Conservation (phyloP, 2,329 filamentous ascomycete genomes). For the Alternaria angustiovoidea region DNA sequence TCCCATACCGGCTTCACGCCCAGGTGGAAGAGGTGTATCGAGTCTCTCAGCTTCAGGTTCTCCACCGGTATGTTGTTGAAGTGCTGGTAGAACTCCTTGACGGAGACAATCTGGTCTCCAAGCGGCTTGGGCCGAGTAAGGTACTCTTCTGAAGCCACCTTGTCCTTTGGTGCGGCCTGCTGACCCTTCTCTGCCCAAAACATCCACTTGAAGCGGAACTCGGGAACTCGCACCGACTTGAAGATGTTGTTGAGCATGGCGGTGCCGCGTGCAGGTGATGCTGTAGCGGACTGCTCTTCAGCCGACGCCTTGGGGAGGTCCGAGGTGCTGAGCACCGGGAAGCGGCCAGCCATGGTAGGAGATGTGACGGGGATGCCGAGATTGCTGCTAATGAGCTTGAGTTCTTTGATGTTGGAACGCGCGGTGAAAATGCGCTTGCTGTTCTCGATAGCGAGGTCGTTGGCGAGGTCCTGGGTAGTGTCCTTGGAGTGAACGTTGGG, state of each 20-base stretch:
- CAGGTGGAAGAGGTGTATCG: slow-evolving; percentile 80
- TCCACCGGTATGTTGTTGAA: slow-evolving; percentile 78
- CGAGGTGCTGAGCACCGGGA: slow-evolving; percentile 48
- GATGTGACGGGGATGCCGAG: slow-evolving; percentile 2
- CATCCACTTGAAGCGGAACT: slow-evolving; percentile 61
- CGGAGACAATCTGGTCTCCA: slow-evolving; percentile 54
- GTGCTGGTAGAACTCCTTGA: slow-evolving; percentile 60
- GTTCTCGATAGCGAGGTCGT: slow-evolving; percentile 32
- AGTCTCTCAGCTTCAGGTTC: slow-evolving; percentile 71
- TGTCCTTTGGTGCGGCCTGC: slow-evolving; percentile 35
- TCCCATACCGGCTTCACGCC: slow-evolving; percentile 85
- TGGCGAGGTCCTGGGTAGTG: slow-evolving; percentile 20
- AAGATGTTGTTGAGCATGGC: slow-evolving; percentile 68
- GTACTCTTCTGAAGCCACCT: slow-evolving; percentile 45
- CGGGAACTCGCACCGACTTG: slow-evolving; percentile 57
- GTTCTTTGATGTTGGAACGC: slow-evolving; percentile 17
- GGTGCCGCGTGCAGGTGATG: slow-evolving; percentile 77
- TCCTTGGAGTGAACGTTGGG: slow-evolving; percentile 9
- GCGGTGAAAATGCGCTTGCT: slow-evolving; percentile 31
- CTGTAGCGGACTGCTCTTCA: slow-evolving; percentile 66
- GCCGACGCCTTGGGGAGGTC: slow-evolving; percentile 68
- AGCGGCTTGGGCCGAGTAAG: slow-evolving; percentile 57
- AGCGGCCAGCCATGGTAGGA: slow-evolving; percentile 40
- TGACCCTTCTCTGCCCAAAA: slow-evolving; percentile 60
- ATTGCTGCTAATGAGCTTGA: slow-evolving; percentile 3